Evolutionary conservation across 2,329 filamentous ascomycete genomes (phyloP), one percentile per base, ranked within the genome.

Genomic region (Penicillium sp.): DNA sequence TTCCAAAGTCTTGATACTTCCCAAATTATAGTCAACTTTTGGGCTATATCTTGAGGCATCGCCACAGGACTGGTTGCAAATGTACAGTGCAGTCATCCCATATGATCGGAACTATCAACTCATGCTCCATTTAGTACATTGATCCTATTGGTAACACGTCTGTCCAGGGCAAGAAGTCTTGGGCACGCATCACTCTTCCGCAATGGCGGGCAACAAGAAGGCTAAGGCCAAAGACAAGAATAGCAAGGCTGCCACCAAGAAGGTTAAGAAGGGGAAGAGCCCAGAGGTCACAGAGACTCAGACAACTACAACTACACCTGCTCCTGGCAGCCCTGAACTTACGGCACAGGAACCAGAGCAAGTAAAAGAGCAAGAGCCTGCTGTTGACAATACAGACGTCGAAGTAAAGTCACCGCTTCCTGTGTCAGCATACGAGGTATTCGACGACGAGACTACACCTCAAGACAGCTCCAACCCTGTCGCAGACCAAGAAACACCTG

Each of bases 131-230:
- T 49, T 55, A 43, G 56, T 40, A 45, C 49, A 49, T 46, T 54
- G 37, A 59, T 58, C 51, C 55, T 53, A 65, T 61, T 66, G 64
- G 64, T 59, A 60, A 66, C 64, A 66, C 65, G 64, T 60, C 55
- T 55, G 32, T 32, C 39, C 37, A 28, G 29, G 51, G 50, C 51
- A 52, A 46, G 55, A 51, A 49, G 57, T 51, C 53, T 64, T 63
- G 61, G 63, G 63, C 63, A 63, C 63, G 53, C 58, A 65, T 62
- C 58, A 54, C 43, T 53, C 53, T 51, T 51, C 50, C 51, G 59
- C 51, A 17, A 68, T 68, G 64, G 63, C 53, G 29, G 51, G 59
- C 53, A 65, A 57, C 55, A 66, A 65, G 58, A 65, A 65, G 52
- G 44, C 49, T 47, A 68, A 65, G 45, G 55, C 41, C 57, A 62